Percentiles rank a stretch among this genome's conserved stretches.
Conservation (phyloP, 257 asterid genomes). For the Scutellaria minor region DNA sequence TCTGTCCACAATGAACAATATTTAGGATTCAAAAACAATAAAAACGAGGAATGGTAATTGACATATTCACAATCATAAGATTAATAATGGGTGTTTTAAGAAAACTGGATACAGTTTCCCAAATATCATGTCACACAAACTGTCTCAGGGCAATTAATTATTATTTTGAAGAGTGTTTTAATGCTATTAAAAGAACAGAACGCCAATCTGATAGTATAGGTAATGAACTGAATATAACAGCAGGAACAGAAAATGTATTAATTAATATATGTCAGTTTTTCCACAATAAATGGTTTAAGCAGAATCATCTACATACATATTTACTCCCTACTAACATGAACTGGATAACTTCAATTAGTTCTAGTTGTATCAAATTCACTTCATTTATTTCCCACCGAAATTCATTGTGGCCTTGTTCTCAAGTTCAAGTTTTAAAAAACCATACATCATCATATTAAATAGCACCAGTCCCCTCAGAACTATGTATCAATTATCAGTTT, state of each 20-base stretch:
- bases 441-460: neutral
- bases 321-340: neutral
- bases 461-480: neutral
- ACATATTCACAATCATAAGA: neutral
- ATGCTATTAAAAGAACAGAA: neutral
- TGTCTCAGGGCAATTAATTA: too few species aligned
- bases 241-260: neutral
- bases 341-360: neutral
- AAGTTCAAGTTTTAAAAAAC: neutral
- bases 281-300: neutral
- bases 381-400: neutral
- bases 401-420: neutral
- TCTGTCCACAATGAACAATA: conserved; percentile 41
- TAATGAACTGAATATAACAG: neutral
- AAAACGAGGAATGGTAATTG: neutral
- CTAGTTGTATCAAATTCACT: neutral
- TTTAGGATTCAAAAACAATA: neutral
- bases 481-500: neutral
- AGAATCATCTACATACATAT: neutral
- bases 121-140: neutral
- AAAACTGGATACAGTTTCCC: neutral
- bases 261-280: neutral
- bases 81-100: neutral
- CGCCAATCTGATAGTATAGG: neutral
- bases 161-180: neutral